Evolutionary conservation across 345 rosid genomes (phyloP), one percentile per base, ranked within the genome.

Genomic region (Linum usitatissimum): DNA sequence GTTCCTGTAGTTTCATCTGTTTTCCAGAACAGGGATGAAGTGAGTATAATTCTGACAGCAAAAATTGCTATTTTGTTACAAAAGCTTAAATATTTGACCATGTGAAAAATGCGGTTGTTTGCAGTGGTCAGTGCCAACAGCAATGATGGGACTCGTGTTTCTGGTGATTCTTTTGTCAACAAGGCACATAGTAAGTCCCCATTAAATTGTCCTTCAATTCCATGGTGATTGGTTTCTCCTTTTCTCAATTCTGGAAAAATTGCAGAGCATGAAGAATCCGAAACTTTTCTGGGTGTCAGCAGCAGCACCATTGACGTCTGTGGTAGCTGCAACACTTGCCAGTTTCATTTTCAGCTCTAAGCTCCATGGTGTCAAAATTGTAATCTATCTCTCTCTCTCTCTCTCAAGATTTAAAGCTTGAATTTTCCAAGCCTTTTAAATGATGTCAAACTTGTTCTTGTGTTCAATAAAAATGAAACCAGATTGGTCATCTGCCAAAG

Each of bases 41-140:
- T 83, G 34, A 59, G 17, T 54, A 23, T 23, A 23, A 23, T 23
- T 23, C 28, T 23, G 28, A 23, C 28, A 23, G 28, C 28, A 23
- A 23, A 23, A 23, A 23, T 23, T 23, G 28, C 28, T 23, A 23
- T 23, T 23, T 23, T 23, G 28, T 23, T 23, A 23, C 28, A 23
- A 2, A 23, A 23, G 23, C 9, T 54, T 17, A 3, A 19, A 21
- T 21, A 8, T 8, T n/a, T 54, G 57, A n/a, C 18, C 18, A 19
- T n/a, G 21, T n/a, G 9, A 6, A 4, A 40, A 40, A 40, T 40
- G 48, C 13, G 8, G 9, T n/a, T 54, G 19, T 54, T 54, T 74
- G 83, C 95, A 90, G 99, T 94, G 99, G 99, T 84, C 91, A 17
- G 86, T 96, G 97, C 77, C 86, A 77, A 90, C 95, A 30, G 69